These are phyloP conservation scores for Rehmannia glutinosa DNA, from an alignment of 257 asterid species.

Conservation along the genomic window DNA sequence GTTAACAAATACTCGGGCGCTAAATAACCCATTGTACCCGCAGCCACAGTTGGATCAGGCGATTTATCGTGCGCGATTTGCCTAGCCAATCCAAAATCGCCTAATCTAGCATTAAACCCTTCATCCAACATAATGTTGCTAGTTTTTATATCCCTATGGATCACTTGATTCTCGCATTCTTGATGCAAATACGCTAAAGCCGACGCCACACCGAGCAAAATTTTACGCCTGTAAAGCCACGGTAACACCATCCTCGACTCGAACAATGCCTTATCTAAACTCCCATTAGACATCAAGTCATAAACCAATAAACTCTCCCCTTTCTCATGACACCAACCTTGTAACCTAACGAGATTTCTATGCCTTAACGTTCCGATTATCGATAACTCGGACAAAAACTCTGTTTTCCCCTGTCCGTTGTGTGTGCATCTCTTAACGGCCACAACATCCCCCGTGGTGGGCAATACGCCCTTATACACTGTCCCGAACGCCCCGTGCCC, in stretches of 20 bases:
- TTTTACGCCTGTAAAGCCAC: constrained; percentile 56
- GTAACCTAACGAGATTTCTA: constrained; percentile 68
- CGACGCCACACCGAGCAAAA: constrained; percentile 75
- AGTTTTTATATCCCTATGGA: constrained; percentile 70
- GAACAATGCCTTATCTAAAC: constrained; percentile 68
- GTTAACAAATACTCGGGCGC: constrained; percentile 83
- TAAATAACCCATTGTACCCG: constrained; percentile 87
- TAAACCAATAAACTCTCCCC: constrained; percentile 72
- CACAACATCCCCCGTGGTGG: constrained; percentile 47
- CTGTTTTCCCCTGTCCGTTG: constrained; percentile 65
- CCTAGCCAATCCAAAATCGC: constrained; percentile 81
- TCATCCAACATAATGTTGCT: constrained; percentile 86
- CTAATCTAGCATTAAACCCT: constrained; percentile 74
- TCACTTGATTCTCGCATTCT: constrained; percentile 80
- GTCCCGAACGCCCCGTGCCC: constrained; percentile 87
- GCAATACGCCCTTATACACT: constrained; percentile 56
- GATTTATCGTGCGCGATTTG: constrained; percentile 74
- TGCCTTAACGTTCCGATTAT: constrained; percentile 81
- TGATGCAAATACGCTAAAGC: constrained; percentile 76
- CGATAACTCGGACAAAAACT: constrained; percentile 68
- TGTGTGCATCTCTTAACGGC: constrained; percentile 84
- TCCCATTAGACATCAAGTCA: constrained; percentile 77
- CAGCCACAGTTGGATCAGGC: constrained; percentile 81
- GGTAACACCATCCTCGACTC: constrained; percentile 60
- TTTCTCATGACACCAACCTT: constrained; percentile 86